phyloP scores from a whole-genome alignment of 805 yeast genomes.

The Candida jianshihensis region DNA sequence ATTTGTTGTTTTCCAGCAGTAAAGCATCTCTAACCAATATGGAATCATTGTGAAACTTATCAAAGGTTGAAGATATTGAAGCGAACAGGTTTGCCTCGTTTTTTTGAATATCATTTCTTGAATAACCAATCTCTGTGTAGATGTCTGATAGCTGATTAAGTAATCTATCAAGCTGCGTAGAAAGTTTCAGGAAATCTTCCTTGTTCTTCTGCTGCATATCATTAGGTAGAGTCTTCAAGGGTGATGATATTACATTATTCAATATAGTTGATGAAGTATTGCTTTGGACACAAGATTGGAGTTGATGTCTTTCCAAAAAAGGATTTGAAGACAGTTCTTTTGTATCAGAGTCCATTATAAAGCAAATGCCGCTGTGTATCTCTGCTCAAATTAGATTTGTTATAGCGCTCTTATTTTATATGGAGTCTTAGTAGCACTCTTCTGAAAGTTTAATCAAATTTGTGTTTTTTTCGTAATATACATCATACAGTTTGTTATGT shows the following conservation, averaged over 20 bases:
- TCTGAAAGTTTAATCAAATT: not conserved
- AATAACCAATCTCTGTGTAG: conserved; percentile 49
- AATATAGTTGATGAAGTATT: not conserved
- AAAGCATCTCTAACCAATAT: conserved; percentile 28
- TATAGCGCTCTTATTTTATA: too few relatives aligned
- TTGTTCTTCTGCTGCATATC: conserved; percentile 3
- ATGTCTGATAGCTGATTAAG: conserved; percentile 36
- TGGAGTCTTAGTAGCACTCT: too few relatives aligned
- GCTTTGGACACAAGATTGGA: not conserved
- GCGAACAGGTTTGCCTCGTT: conserved; percentile 45
- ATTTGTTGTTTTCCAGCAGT: conserved; percentile 22
- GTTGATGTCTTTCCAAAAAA: not conserved
- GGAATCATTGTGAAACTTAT: conserved; percentile 32
- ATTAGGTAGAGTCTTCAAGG: conserved; percentile 16
- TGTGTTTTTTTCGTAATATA: not conserved
- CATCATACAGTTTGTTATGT: not conserved
- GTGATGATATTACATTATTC: conserved; percentile 18
- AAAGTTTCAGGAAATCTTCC: conserved; percentile 11
- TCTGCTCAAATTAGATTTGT: too few relatives aligned
- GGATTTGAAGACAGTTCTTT: not conserved
- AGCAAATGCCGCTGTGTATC: too few relatives aligned
- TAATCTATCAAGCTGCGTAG: conserved; percentile 11
- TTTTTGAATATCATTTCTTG: conserved; percentile 38
- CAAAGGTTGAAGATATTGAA: conserved; percentile 42
- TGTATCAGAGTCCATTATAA: not conserved